phyloP scores from a whole-genome alignment of 148 eudicot species.

The Rhododendron molle region DNA sequence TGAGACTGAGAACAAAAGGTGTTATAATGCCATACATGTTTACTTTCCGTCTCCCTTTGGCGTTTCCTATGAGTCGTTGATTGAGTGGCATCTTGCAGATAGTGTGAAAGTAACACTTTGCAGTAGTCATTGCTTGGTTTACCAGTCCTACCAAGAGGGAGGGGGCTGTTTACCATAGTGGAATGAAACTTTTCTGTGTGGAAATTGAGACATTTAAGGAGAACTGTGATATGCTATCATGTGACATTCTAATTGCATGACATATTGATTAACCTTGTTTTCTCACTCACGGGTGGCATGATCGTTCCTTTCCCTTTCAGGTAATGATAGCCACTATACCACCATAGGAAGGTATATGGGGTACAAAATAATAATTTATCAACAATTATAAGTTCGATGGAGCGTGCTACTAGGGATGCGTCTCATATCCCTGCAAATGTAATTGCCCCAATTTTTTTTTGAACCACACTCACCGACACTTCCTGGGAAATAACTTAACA shows the following conservation, averaged over 20 bases:
- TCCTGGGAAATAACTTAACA: background rate
- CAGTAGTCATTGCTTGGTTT: background rate
- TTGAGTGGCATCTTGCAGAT: background rate
- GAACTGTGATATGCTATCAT: background rate
- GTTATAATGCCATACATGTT: background rate
- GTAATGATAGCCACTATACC: background rate
- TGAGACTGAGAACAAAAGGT: background rate
- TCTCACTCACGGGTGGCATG: background rate
- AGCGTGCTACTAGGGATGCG: background rate
- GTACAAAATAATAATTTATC: background rate
- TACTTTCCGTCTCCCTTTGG: background rate
- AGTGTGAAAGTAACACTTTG: background rate
- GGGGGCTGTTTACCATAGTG: background rate
- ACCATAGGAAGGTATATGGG: background rate
- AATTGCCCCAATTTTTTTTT: background rate
- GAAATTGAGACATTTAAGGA: background rate
- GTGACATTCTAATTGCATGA: background rate
- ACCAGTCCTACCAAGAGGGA: background rate
- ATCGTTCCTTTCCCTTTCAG: background rate
- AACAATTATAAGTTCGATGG: background rate
- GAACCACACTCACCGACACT: background rate
- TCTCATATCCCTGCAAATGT: background rate
- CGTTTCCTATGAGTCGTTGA: background rate
- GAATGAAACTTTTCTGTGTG: background rate
- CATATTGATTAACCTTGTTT: background rate